Evolutionary conservation across 1,139 yeast genomes (phyloP), one percentile per base, ranked within the genome.

Genomic region (Saccharomyces hybrid): DNA sequence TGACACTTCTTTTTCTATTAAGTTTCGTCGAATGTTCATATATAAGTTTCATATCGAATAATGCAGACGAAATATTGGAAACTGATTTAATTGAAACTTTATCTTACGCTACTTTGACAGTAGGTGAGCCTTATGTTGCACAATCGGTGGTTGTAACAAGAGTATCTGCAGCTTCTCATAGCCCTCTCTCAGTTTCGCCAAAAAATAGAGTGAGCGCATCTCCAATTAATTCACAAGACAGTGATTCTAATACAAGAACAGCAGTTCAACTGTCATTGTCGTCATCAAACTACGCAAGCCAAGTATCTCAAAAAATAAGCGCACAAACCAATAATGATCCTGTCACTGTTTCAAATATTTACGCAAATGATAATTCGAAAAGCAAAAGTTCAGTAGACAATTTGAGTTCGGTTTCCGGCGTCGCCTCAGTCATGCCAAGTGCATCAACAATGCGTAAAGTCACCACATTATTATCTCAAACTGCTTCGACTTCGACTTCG

Each of bases 401-500:
- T 38, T 38, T 19, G 6, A 38, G 25, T 38, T 9, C 44, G 13
- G 13, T 5, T 38, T 19, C 44, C 2, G 44, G 13, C 9, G n/a
- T 38, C 2, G 26, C 26, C 11, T 38, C 44, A 9, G 11, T 5
- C 19, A n/a, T 19, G 23, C 9, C 27, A 23, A 42, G 26, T 23
- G 41, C 31, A 8, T 8, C 52, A 25, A 16, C 53, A 5, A 50
- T 54, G 16, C 47, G 31, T 47, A 48, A 50, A 46, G 54, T 57
- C 9, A 54, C 62, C 2, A 51, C 58, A 3, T 46, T 54, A 38
- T 41, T 57, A 31, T 52, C 56, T 23, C 42, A 50, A 14, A 56
- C 68, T 11, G 62, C 60, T n/a, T 32, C 61, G 5, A 63, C 70
- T 1, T 55, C 64, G 13, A 61, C 67, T 1, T 58, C 66, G 26